Percentiles rank a stretch among this genome's conserved stretches.
phyloP scores from a whole-genome alignment of 768 basidiomycete species.

The Macrolepiota fuliginosa region DNA sequence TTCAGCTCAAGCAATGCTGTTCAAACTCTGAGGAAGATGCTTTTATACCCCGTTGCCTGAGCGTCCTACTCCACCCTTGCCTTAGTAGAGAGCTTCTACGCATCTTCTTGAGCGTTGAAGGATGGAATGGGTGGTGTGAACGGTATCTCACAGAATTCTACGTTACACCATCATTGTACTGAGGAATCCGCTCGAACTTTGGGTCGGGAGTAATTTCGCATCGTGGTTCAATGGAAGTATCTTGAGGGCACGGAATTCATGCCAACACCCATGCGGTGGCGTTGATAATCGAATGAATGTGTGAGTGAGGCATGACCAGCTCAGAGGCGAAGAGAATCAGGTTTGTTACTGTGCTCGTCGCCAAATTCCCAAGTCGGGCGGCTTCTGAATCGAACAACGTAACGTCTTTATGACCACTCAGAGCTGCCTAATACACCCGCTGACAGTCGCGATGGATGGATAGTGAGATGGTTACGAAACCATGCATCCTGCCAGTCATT shows the following conservation, averaged over 20 bases:
- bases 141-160: not conserved
- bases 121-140: not conserved
- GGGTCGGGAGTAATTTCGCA: not conserved
- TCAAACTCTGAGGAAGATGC: not conserved
- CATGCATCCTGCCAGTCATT: no score
- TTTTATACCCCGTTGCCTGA: not conserved
- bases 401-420: no score
- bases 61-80: not conserved
- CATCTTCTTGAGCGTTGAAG: not conserved
- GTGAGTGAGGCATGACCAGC: not conserved
- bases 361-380: no score
- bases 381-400: no score
- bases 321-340: no score
- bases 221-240: not conserved
- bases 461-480: no score
- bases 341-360: no score
- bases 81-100: not conserved
- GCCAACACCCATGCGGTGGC: not conserved
- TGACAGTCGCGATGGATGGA: no score
- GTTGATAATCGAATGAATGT: not conserved
- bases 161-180: not conserved
- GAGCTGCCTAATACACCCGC: no score
- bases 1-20: not conserved
- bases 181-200: not conserved
- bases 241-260: not conserved